phyloP scores from a whole-genome alignment of 352 stramenopile genomes.

The Phytophthora melonis region DNA sequence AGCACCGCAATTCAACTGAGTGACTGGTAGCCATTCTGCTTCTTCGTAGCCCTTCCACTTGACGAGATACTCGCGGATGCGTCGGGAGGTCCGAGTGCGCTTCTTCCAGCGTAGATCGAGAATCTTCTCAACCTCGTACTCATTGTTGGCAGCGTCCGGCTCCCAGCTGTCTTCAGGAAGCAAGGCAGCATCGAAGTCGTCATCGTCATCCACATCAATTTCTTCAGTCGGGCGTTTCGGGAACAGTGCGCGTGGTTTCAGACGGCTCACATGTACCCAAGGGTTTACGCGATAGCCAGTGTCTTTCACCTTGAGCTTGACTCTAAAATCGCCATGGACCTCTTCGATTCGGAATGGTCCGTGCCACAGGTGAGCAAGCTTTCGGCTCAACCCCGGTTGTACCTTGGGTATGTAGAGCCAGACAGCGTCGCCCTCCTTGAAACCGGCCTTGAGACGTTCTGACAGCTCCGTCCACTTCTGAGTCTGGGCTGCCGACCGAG shows the following conservation, averaged over 20 bases:
- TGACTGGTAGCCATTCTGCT: background rate
- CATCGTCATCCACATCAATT: constrained; percentile 5
- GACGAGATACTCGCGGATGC: background rate
- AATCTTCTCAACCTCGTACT: constrained; percentile 13
- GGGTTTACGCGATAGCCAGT: constrained; percentile 18
- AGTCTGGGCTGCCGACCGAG: constrained; percentile 1
- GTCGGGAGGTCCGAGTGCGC: background rate
- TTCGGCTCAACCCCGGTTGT: too few relatives aligned
- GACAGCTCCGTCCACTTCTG: constrained; percentile 13
- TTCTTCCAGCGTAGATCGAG: constrained; percentile 11
- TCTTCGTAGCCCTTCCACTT: constrained; percentile 13
- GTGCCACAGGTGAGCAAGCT: too few relatives aligned
- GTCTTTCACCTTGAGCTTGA: constrained; percentile 6
- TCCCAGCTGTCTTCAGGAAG: constrained; percentile 16
- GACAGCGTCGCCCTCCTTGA: too few relatives aligned
- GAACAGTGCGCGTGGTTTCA: constrained; percentile 7
- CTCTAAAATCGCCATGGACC: constrained; percentile 9
- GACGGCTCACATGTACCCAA: constrained; percentile 14
- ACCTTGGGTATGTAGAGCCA: too few relatives aligned
- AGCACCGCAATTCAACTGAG: constrained; percentile 6
- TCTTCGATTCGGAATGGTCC: constrained; percentile 19
- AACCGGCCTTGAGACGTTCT: too few relatives aligned
- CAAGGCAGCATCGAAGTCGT: constrained; percentile 5
- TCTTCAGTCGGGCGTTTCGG: background rate
- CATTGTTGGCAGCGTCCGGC: background rate